phyloP scores from a whole-genome alignment of 176 grass and related monocot species.

The Canna indica region DNA sequence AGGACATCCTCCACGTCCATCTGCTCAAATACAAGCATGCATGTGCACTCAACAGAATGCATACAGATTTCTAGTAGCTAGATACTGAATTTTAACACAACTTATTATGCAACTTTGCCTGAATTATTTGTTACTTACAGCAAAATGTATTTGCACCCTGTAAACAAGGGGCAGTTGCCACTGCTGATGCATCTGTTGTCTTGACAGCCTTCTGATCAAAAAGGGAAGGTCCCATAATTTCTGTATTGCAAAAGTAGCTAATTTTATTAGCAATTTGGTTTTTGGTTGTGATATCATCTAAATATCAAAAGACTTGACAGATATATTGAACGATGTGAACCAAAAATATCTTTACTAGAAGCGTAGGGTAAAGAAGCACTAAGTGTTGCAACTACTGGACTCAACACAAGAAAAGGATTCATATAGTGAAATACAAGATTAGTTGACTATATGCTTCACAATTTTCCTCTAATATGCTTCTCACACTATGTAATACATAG shows the following conservation, averaged over 20 bases:
- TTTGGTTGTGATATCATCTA: not conserved
- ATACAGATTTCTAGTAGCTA: not conserved
- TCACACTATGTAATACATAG: not conserved
- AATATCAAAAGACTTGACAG: not conserved
- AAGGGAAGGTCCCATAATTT: slow-evolving; percentile 5
- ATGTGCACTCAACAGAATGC: not conserved
- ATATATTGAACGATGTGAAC: not conserved
- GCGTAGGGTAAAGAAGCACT: not conserved
- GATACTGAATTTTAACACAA: not conserved
- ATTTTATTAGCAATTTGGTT: not conserved
- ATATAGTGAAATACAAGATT: not conserved
- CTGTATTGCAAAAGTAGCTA: not conserved
- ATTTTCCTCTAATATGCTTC: not conserved
- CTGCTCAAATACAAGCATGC: not conserved
- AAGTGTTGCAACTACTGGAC: not conserved
- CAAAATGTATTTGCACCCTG: not conserved
- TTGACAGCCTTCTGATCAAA: not conserved
- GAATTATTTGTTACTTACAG: not conserved
- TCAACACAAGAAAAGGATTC: not conserved
- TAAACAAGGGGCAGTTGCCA: not conserved
- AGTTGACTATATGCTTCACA: not conserved
- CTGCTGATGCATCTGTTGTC: not conserved
- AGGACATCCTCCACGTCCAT: not conserved
- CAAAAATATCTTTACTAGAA: not conserved
- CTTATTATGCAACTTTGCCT: not conserved